Evolutionary conservation across 164 flowering plant genomes (phyloP).

Genomic region (Saururus chinensis): DNA sequence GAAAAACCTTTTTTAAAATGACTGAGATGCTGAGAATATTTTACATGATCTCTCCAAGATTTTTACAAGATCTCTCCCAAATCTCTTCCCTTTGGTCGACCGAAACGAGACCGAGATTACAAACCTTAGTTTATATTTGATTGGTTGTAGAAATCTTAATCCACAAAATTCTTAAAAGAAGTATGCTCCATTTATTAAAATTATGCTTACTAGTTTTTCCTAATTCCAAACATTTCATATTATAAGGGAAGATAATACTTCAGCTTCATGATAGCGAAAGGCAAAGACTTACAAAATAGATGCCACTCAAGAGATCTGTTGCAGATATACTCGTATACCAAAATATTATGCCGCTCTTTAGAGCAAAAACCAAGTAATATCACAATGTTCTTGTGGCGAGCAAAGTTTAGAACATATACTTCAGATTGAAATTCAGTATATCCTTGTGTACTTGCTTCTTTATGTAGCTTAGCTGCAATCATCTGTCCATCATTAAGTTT

Average conservation of each 20-base stretch:
- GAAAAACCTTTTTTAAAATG: no score
- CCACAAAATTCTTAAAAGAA: not conserved
- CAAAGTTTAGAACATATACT: slow-evolving; percentile 40
- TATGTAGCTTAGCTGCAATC: slow-evolving; percentile 54
- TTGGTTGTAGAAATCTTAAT: no score
- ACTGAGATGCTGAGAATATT: no score
- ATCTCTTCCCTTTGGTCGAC: no score
- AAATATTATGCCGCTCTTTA: slow-evolving; percentile 34
- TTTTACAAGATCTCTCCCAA: no score
- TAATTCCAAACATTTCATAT: not conserved
- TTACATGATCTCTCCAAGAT: no score
- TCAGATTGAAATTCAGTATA: slow-evolving; percentile 44
- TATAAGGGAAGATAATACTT: no score
- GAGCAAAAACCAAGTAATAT: slow-evolving; percentile 52
- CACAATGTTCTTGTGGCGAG: slow-evolving; percentile 62
- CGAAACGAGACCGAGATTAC: no score
- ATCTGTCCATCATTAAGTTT: slow-evolving; percentile 46
- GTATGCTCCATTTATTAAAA: not conserved
- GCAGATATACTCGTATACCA: slow-evolving; percentile 68
- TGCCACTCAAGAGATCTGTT: slow-evolving; percentile 58
- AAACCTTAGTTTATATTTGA: no score
- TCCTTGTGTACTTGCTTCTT: slow-evolving; percentile 52
- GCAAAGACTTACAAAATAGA: slow-evolving; percentile 34
- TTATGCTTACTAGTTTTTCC: not conserved
- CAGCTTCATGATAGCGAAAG: no score